Evolutionary conservation across 371 early-diverging fungal genomes (phyloP), one percentile per base, ranked within the genome.

Genomic region (Gilbertella persicaria): DNA sequence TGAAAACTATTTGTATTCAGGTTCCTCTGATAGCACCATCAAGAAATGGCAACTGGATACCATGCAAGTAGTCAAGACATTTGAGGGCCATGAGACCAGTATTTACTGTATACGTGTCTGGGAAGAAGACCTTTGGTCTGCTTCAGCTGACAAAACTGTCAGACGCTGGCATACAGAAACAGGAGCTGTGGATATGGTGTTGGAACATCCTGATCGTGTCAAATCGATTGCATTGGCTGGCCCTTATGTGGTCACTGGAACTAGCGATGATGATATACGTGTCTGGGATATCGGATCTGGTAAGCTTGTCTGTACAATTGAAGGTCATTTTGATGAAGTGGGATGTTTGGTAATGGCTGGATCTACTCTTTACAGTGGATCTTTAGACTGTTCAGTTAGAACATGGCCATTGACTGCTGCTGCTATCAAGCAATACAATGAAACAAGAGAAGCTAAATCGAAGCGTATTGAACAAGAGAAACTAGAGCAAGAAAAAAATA

Each of bases 241-340:
- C 2, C 79, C 82, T 23, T 86, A 87, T 63, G 61, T 92, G 2
- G 62, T 85, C 0, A 91, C 92, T 14, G 95, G 93, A 6, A 72
- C 83, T 14, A 80, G 95, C 17, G 92, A 94, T 66, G 93, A 93
- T 66, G 74, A 76, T 19, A 80, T 94, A 21, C 84, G 90, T 19
- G 78, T 92, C 4, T 93, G 89, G 86, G 88, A 92, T 52, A 71
- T 87, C 58, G 86, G 86, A 89, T 84, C 86, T 9, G 91, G 88
- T 41, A 78, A 91, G 36, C 64, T 85, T 17, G 49, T 90, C 17
- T 76, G 78, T 23, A 71, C 68, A 0, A 79, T 94, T 40, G 80
- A 81, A 38, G 92, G 87, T 3, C 94, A 94, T 61, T 92, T 85
- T 64, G 92, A 89, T 62, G 92, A 93, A 59, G 83, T 94, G 4